phyloP scores from a whole-genome alignment of 2,329 filamentous ascomycete species.

The Stachybotrys chlorohalonatus region DNA sequence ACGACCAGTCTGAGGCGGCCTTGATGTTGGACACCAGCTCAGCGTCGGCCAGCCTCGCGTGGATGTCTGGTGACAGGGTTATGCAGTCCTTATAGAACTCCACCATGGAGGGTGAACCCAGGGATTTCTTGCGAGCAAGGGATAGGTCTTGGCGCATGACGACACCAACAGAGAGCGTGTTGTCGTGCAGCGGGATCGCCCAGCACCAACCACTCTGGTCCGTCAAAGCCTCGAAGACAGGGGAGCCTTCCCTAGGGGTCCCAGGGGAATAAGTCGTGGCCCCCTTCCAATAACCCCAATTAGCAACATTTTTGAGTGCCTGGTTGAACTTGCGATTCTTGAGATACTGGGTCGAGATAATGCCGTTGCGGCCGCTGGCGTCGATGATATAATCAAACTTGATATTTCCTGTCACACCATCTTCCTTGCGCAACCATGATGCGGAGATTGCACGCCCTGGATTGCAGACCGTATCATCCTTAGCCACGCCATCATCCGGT shows the following conservation, averaged over 20 bases:
- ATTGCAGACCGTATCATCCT: not conserved
- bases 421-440: constrained; percentile 22
- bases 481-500: constrained; percentile 14
- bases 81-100: constrained; percentile 26
- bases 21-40: constrained; percentile 25
- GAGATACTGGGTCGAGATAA: constrained; percentile 37
- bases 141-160: constrained; percentile 29
- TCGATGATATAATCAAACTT: constrained; percentile 39
- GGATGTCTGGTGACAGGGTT: constrained; percentile 19
- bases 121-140: constrained; percentile 22
- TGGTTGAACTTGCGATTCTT: constrained; percentile 38
- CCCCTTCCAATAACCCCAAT: constrained; percentile 38
- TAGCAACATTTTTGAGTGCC: constrained; percentile 38
- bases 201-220: constrained; percentile 40
- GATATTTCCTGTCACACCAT: constrained; percentile 25
- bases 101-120: constrained; percentile 5
- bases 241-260: constrained; percentile 22
- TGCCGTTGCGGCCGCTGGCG: constrained; percentile 33
- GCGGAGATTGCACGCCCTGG: constrained; percentile 25
- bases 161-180: constrained; percentile 31
- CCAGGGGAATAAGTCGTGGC: constrained; percentile 21
- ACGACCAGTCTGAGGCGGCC: constrained; percentile 37
- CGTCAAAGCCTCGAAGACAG: constrained; percentile 34
- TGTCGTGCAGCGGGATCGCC: constrained; percentile 40
- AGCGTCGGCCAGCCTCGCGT: constrained; percentile 18